A percentile compares a stretch with the other conserved stretches of the same genome.
phyloP scores from a whole-genome alignment of 805 yeast genomes.

The Wickerhamiella parazyma region DNA sequence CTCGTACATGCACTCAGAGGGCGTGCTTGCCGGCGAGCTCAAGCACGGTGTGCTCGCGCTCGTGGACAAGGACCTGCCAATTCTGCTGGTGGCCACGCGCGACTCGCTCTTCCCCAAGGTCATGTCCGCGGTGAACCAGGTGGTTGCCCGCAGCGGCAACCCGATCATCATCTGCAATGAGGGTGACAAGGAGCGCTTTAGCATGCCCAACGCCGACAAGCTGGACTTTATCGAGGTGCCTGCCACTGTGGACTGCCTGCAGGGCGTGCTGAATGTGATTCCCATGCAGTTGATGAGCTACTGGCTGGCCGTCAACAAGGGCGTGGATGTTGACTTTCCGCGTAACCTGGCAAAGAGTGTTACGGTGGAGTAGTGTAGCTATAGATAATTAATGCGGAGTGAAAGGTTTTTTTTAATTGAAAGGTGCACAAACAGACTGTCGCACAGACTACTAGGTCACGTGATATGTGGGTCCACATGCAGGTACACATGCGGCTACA shows the following conservation, averaged over 20 bases:
- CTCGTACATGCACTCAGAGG: slow-evolving; percentile 98
- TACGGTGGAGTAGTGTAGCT: slow-evolving; percentile 75
- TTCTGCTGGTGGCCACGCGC: slow-evolving; percentile 89
- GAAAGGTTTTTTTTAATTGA: no score
- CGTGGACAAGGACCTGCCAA: slow-evolving; percentile 87
- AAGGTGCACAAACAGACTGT: no score
- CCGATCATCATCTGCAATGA: slow-evolving; percentile 89
- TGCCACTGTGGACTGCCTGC: slow-evolving; percentile 90
- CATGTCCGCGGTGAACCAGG: slow-evolving; percentile 91
- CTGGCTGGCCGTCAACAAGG: slow-evolving; percentile 91
- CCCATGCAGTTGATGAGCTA: slow-evolving; percentile 94
- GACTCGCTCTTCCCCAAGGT: slow-evolving; percentile 94
- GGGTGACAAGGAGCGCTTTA: slow-evolving; percentile 39
- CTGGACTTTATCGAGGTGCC: slow-evolving; percentile 70
- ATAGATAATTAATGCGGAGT: no score
- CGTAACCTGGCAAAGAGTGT: slow-evolving; percentile 97
- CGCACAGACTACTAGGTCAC: no score
- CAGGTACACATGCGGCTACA: no score
- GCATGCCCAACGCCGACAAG: slow-evolving; percentile 19
- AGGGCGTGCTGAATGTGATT: slow-evolving; percentile 85
- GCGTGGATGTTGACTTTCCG: slow-evolving; percentile 96
- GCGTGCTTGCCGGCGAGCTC: slow-evolving; percentile 97
- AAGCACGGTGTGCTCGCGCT: slow-evolving; percentile 97
- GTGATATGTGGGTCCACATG: no score
- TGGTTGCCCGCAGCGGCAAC: slow-evolving; percentile 91